Conservation (phyloP, 1,139 yeast species). For the Candida pseudoviswanathii region DNA sequence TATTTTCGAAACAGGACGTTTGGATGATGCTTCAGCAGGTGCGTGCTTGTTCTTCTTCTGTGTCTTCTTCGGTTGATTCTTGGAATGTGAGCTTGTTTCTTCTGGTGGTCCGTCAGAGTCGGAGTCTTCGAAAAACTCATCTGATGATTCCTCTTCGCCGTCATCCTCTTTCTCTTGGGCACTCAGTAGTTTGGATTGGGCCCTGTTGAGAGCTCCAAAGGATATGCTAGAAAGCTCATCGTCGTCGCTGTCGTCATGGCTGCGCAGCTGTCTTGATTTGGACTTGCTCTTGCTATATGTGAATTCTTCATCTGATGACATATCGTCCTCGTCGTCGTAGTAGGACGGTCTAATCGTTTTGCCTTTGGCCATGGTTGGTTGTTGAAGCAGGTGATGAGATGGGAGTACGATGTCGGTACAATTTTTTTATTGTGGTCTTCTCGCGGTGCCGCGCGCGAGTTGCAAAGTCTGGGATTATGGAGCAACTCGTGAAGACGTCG, state of each 20-base stretch:
- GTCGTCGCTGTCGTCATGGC: conserved; percentile 20
- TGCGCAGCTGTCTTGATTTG: neutral
- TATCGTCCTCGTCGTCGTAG: conserved; percentile 15
- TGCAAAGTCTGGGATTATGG: neutral
- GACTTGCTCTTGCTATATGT: conserved; percentile 8
- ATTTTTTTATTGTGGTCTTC: neutral
- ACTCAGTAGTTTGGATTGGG: conserved; percentile 50
- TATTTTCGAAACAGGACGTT: conserved; percentile 67
- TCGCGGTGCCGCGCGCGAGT: neutral
- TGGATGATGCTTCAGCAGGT: conserved; percentile 73
- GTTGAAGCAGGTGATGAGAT: neutral
- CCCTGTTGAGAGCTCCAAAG: conserved; percentile 60
- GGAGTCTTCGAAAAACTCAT: conserved; percentile 15
- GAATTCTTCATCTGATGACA: conserved; percentile 23
- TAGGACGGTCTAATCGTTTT: conserved; percentile 21
- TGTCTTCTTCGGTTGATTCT: conserved; percentile 10
- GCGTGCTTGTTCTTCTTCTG: conserved; percentile 68
- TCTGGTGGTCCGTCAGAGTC: conserved; percentile 21
- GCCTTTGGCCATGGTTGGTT: conserved; percentile 9
- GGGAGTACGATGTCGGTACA: neutral
- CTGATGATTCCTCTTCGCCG: conserved; percentile 19
- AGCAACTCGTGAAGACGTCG: conserved; percentile 24
- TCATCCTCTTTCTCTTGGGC: conserved; percentile 24
- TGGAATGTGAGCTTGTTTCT: conserved; percentile 14
- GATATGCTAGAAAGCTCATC: conserved; percentile 37